phyloP scores from a whole-genome alignment of 2,329 filamentous ascomycete genomes.

The Penicillium expansum region DNA sequence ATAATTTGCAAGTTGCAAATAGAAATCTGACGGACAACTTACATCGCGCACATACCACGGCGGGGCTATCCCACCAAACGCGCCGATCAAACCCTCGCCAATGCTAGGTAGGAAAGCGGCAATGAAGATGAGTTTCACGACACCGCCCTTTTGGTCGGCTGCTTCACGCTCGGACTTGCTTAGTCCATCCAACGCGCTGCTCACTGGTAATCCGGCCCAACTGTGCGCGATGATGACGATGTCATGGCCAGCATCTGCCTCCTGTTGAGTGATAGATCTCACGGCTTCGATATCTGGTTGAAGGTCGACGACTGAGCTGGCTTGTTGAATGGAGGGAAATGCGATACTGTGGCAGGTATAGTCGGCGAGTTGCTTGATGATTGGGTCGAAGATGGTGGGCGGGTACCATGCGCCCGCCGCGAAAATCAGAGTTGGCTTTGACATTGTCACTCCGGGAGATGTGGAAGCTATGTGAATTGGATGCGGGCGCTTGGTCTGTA shows the following conservation, averaged over 20 bases:
- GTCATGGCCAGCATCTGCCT: conserved; percentile 28
- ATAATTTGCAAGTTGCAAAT: neutral
- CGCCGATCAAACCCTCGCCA: conserved; percentile 31
- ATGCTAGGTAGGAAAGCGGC: conserved; percentile 34
- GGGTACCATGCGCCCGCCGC: conserved; percentile 36
- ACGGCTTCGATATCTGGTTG: conserved; percentile 35
- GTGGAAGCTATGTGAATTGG: neutral
- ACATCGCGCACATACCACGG: conserved; percentile 33
- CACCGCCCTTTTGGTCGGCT: conserved; percentile 31
- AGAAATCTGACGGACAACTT: conserved; percentile 7
- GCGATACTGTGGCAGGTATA: conserved; percentile 24
- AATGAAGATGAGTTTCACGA: conserved; percentile 35
- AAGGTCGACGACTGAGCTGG: conserved; percentile 22
- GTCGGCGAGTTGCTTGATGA: conserved; percentile 23
- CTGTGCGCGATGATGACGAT: conserved; percentile 36
- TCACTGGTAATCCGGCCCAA: conserved; percentile 39
- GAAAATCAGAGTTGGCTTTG: conserved; percentile 32
- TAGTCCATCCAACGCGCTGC: conserved; percentile 34
- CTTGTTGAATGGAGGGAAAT: conserved; percentile 31
- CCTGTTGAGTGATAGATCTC: conserved; percentile 30
- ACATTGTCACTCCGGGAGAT: conserved; percentile 6
- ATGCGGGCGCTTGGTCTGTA: neutral
- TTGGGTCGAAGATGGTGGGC: conserved; percentile 27
- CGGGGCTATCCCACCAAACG: conserved; percentile 29
- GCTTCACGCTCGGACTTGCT: conserved; percentile 28